Evolutionary conservation across 2,329 filamentous ascomycete species (phyloP), one percentile per base, ranked within the genome.

Genomic region (Monosporascus cannonballus): DNA sequence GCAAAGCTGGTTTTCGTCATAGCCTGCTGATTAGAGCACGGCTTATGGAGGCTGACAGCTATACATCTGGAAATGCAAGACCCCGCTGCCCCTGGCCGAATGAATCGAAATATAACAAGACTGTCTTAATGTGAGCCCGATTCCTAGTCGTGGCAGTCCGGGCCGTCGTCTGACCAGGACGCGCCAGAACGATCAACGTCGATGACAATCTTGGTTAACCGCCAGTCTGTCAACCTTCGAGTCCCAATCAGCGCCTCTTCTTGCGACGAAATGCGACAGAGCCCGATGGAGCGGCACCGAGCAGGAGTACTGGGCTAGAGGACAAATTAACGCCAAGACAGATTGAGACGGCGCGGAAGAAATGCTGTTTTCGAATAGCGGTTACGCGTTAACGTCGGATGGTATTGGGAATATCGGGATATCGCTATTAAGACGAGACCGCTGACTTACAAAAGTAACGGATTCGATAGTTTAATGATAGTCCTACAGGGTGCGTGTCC

Each of bases 21-120:
- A 69, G 69, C 71, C 71, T 68, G 69, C 68, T 67, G 64, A 64
- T 71, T 64, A 73, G 63, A 69, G 69, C 69, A 71, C 67, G 69
- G 71, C 73, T 65, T 68, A 68, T 59, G 61, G 54, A 56, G 58
- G 58, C 53, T 63, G 58, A 55, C 57, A 61, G 58, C 60, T 65
- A 65, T 68, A 69, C 74, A 76, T 76, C 63, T 71, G 69, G 66
- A 66, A 57, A 30, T 15, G 42, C 24, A 25, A 46, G 42, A 15
- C 5, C 42, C 22, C 42, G 15, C 42, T 17, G 15, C 42, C 42
- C 27, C 14, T 46, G 42, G 42, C 42, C 24, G 3, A 15, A 46
- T 30, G 30, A 34, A 34, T 34, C 30, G 11, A 34, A 34, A 34
- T 34, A 34, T 34, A 5, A 14, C 11, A 9, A 34, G 30, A 4